Evolutionary conservation across 495 filamentous ascomycete genomes (phyloP).

Genomic region (Neurospora pannonica): DNA sequence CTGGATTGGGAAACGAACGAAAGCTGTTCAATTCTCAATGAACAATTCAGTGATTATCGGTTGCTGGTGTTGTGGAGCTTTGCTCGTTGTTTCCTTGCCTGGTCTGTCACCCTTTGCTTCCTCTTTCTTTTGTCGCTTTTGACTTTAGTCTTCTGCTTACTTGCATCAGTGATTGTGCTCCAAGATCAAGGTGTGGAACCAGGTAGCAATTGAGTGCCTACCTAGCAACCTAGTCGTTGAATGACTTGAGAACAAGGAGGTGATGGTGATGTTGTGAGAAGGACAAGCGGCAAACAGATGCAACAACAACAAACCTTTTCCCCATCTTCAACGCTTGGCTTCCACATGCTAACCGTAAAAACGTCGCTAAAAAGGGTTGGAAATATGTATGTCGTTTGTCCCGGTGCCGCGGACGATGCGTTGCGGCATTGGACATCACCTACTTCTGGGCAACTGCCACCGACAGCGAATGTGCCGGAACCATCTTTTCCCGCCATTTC

Average conservation of each 20-base stretch:
- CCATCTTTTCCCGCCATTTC: background rate
- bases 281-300: background rate
- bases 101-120: background rate
- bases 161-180: background rate
- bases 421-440: background rate
- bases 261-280: background rate
- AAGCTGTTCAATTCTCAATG: background rate
- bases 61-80: background rate
- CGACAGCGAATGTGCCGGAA: background rate
- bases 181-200: background rate
- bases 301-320: background rate
- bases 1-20: background rate
- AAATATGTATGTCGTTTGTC: background rate
- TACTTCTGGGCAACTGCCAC: background rate
- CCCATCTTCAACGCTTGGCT: background rate
- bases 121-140: background rate
- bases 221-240: background rate
- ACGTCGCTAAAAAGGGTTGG: background rate
- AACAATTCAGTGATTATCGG: background rate
- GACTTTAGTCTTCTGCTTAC: background rate
- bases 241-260: background rate
- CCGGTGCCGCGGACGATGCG: background rate
- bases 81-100: background rate
- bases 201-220: background rate
- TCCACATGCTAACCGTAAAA: background rate